phyloP scores from a whole-genome alignment of 768 basidiomycete genomes.

The Amanita pseudoporphyria region DNA sequence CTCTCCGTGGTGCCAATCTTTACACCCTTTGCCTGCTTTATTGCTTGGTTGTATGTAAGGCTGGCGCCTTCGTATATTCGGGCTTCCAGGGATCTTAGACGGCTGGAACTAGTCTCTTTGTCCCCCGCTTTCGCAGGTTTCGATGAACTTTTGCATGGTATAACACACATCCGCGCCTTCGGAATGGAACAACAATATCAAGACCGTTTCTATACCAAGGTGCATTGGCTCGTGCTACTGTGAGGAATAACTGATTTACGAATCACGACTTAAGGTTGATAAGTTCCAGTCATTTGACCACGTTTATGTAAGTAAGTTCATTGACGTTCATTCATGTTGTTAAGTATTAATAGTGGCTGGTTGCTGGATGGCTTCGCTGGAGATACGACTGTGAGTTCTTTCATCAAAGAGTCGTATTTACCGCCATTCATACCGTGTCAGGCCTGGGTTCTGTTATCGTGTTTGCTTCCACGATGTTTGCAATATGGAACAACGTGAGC shows the following conservation, averaged over 20 bases:
- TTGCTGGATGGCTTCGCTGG: constrained; percentile 62
- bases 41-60: constrained; percentile 60
- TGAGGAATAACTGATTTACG: neutral
- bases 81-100: constrained; percentile 56
- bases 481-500: constrained; percentile 43
- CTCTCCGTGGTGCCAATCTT: constrained; percentile 54
- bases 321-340: constrained; percentile 7
- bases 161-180: constrained; percentile 61
- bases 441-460: constrained; percentile 67
- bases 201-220: constrained; percentile 48
- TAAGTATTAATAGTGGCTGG: constrained; percentile 43
- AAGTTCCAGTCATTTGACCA: constrained; percentile 68
- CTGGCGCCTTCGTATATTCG: constrained; percentile 52
- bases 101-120: constrained; percentile 55
- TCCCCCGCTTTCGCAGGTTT: constrained; percentile 70
- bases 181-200: constrained; percentile 64
- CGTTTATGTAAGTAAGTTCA: constrained; percentile 41
- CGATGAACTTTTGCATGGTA: constrained; percentile 59
- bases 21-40: constrained; percentile 54
- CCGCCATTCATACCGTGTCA: constrained; percentile 13
- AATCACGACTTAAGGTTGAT: constrained; percentile 29
- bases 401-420: neutral
- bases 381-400: constrained; percentile 55
- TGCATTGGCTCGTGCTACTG: constrained; percentile 11
- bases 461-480: constrained; percentile 59